phyloP scores from a whole-genome alignment of 805 yeast genomes.

The Yamadazyma kitorensis region DNA sequence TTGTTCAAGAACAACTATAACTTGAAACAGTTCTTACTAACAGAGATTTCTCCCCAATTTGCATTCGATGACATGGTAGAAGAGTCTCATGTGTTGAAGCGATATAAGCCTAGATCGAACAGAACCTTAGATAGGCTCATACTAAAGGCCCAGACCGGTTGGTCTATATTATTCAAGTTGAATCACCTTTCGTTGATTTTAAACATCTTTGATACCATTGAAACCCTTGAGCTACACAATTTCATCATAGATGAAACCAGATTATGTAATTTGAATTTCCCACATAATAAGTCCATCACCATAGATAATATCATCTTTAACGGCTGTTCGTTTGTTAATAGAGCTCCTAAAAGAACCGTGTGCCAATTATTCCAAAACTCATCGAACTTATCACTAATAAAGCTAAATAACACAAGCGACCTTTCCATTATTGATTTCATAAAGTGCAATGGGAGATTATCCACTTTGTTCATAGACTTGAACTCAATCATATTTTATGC shows the following conservation, averaged over 20 bases:
- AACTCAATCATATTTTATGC: constrained; percentile 44
- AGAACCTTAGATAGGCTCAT: constrained; percentile 31
- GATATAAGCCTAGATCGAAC: background rate
- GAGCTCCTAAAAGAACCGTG: constrained; percentile 13
- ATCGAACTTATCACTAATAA: constrained; percentile 31
- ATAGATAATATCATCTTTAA: too few species aligned
- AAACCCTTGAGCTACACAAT: constrained; percentile 42
- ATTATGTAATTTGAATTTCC: constrained; percentile 11
- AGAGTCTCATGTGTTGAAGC: constrained; percentile 1
- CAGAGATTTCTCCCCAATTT: constrained; percentile 51
- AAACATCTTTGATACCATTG: constrained; percentile 35
- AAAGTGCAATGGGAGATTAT: constrained; percentile 32
- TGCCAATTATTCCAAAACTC: constrained; percentile 42
- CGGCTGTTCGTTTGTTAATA: constrained; percentile 21
- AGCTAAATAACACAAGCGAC: constrained; percentile 43
- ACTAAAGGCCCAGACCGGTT: constrained; percentile 44
- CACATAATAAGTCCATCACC: constrained; percentile 13
- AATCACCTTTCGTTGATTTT: constrained; percentile 46
- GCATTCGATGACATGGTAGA: constrained; percentile 24
- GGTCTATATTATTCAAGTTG: constrained; percentile 50
- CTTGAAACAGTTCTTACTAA: constrained; percentile 36
- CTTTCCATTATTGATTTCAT: constrained; percentile 49
- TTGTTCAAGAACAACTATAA: constrained; percentile 49
- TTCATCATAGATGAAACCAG: constrained; percentile 46
- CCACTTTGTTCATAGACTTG: constrained; percentile 45